Conservation (phyloP, 805 yeast genomes). For the Candida chilensis region DNA sequence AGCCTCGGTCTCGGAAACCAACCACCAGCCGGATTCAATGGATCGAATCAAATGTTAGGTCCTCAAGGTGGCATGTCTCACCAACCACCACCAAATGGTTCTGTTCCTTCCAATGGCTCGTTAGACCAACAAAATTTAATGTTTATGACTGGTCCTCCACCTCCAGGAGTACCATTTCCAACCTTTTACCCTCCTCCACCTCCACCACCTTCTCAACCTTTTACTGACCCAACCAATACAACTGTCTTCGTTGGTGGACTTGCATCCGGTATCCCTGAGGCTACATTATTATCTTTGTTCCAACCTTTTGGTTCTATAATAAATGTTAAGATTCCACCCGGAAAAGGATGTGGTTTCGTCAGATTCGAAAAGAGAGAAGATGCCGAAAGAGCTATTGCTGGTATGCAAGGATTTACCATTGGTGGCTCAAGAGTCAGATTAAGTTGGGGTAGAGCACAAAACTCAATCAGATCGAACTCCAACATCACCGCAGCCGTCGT, state of each 20-base stretch:
- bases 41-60: too few species aligned
- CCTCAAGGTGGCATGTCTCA: background rate
- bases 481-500: slow-evolving; percentile 8
- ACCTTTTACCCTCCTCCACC: background rate
- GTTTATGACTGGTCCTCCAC: slow-evolving; percentile 2
- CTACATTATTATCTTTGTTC: slow-evolving; percentile 50
- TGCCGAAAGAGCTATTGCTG: slow-evolving; percentile 70
- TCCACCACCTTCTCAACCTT: slow-evolving; percentile 10
- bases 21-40: too few species aligned
- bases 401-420: slow-evolving; percentile 71
- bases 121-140: slow-evolving; percentile 1
- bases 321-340: slow-evolving; percentile 68
- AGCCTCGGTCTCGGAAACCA: too few species aligned
- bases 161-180: slow-evolving; percentile 1
- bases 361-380: slow-evolving; percentile 58
- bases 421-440: slow-evolving; percentile 68
- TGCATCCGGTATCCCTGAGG: slow-evolving; percentile 54
- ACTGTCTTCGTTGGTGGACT: slow-evolving; percentile 77
- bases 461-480: slow-evolving; percentile 1
- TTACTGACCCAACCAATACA: slow-evolving; percentile 53
- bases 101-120: slow-evolving; percentile 3
- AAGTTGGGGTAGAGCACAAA: slow-evolving; percentile 61
- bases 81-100: slow-evolving; percentile 1
- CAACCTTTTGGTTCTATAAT: slow-evolving; percentile 66
- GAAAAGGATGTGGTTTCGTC: slow-evolving; percentile 76